Base-by-base conservation (phyloP, 805 yeast genomes). In the Ogataea ganodermae region DNA sequence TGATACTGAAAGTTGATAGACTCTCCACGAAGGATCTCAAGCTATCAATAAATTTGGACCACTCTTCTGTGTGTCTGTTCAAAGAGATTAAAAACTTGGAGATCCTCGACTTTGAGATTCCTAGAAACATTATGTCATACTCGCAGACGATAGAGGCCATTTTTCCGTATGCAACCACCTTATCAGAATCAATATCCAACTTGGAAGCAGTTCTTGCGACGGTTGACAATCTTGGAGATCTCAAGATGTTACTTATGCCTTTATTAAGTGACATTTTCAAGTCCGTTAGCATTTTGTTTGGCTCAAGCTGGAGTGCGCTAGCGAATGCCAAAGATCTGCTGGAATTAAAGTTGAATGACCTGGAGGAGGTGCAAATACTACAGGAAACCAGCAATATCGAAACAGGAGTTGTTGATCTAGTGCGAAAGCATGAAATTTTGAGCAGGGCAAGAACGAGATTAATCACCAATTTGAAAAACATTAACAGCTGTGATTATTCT, bases 61-160 rank as follows among this genome's bases (percentile, higher is more conserved):
- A 65, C 3, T 58, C 72, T 1, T 50, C 71, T 3, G 58, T 75
- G 30, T 56, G 67, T 1, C 57, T 80, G 8, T 74, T 76, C 62
- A 74, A 78, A 45, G 89, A 86, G 56, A 77, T 80, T 1, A 63
- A 78, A 33, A 74, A 75, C 40, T 59, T 86, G 24, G 61, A 69
- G 5, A 65, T 72, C 50, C 62, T 81, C 51, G 82, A 79, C 0
- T 79, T 73, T 57, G 77, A 75, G 7, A 65, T 89, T 0, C 92
- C 96, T 0, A 76, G 76, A 21, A 56, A 71, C 4, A 50, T 86
- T 2, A 51, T 69, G 12, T 57, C 75, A 1, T 72, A 70, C 22
- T 72, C 88, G 1, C 72, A 79, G 36, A 75, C 72, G 24, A 70
- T 83, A 2, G 71, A 77, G 46, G 67, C 72, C 24, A 57, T 85